Evolutionary conservation across 106 monocot species (phyloP).

Genomic region (Dendrobium nobile): DNA sequence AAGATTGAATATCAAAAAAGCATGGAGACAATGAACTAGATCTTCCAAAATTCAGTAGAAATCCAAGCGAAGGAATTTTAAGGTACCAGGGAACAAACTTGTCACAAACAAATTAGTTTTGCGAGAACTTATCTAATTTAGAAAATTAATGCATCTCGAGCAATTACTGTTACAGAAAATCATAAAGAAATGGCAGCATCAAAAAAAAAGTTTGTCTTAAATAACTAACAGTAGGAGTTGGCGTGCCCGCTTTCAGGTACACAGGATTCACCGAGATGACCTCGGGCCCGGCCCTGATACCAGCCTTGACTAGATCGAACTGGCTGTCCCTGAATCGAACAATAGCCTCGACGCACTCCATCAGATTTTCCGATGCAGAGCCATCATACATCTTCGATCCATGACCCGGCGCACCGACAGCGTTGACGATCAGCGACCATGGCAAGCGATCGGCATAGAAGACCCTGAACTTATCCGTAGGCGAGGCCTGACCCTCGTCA

Average conservation of each 20-base stretch:
- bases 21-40: background rate
- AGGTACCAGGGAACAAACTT: background rate
- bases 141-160: background rate
- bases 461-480: conserved; percentile 72
- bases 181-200: background rate
- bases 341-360: conserved; percentile 63
- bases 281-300: conserved; percentile 47
- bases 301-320: conserved; percentile 73
- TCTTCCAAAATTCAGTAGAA: background rate
- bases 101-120: no score
- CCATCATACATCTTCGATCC: conserved; percentile 72
- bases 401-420: conserved; percentile 64
- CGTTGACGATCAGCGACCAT: conserved; percentile 60
- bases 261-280: conserved; percentile 75
- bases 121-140: background rate
- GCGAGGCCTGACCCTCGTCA: conserved; percentile 93
- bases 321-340: conserved; percentile 64
- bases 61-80: background rate
- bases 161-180: background rate
- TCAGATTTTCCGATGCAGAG: conserved; percentile 65
- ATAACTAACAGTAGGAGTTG: conserved; percentile 51
- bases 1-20: background rate
- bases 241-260: conserved; percentile 72
- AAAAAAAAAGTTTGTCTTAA: background rate
- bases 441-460: conserved; percentile 83